Percentiles rank a stretch among this genome's conserved stretches.
Evolutionary conservation across 176 grass and related monocot genomes (phyloP).

Genomic region (Musa itinerans): DNA sequence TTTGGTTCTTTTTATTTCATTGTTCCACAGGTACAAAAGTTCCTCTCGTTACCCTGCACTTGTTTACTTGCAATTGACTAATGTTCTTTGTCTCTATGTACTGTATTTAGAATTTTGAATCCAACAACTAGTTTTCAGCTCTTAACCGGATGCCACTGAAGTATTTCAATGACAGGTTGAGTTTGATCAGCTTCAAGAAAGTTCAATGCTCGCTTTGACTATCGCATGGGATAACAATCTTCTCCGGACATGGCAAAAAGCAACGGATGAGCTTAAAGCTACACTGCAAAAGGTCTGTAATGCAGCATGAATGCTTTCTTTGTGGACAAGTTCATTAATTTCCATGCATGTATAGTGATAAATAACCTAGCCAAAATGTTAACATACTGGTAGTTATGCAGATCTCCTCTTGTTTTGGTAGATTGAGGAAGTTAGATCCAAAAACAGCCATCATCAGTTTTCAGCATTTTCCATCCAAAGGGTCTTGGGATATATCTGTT

Average conservation of each 20-base stretch:
- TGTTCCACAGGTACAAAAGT: conserved; percentile 56
- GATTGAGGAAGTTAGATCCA: conserved; percentile 35
- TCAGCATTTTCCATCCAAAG: conserved; percentile 65
- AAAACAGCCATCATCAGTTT: conserved; percentile 48
- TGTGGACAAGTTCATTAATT: neutral
- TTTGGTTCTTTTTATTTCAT: conserved; percentile 85
- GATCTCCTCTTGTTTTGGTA: conserved; percentile 52
- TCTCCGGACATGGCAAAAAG: conserved; percentile 55
- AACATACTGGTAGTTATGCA: conserved; percentile 28
- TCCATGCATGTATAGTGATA: neutral
- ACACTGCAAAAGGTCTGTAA: conserved; percentile 44
- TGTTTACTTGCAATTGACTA: neutral
- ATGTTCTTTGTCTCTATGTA: neutral
- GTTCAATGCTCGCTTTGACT: conserved; percentile 58
- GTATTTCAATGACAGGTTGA: conserved; percentile 49
- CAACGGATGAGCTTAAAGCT: conserved; percentile 43
- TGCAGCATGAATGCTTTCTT: neutral
- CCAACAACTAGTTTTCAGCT: neutral
- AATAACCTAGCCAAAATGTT: neutral
- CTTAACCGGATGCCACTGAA: conserved; percentile 6
- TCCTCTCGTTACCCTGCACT: neutral
- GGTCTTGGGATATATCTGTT: conserved; percentile 81
- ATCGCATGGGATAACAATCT: conserved; percentile 80
- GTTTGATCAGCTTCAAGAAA: conserved; percentile 67
- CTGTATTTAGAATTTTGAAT: neutral